These are phyloP conservation scores for Achlya hypogyna DNA, from an alignment of 352 stramenopile genomes.

Conservation along the genomic window DNA sequence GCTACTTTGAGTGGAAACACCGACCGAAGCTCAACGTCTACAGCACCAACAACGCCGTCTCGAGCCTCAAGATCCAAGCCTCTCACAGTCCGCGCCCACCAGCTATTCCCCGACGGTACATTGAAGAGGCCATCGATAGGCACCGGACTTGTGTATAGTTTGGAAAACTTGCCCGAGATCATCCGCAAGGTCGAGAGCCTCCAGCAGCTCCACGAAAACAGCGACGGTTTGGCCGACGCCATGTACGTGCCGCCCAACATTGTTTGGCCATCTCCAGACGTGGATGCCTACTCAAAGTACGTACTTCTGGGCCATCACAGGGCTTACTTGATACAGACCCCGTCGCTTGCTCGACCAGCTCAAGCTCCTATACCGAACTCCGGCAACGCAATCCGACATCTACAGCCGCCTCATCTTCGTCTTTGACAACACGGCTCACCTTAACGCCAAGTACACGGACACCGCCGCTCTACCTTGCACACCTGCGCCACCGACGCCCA, in stretches of 20 bases:
- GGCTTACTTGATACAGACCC: too few relatives aligned
- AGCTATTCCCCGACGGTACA: slow-evolving; percentile 5
- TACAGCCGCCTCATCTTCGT: slow-evolving; percentile 14
- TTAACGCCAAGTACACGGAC: slow-evolving; percentile 19
- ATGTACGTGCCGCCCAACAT: slow-evolving; percentile 19
- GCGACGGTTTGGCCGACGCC: neutral
- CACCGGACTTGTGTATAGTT: neutral
- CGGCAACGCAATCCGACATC: neutral
- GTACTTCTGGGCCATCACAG: too few relatives aligned
- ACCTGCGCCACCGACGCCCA: neutral
- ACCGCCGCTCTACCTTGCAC: too few relatives aligned
- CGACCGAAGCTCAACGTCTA: slow-evolving; percentile 15
- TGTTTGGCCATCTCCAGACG: slow-evolving; percentile 4
- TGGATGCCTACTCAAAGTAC: slow-evolving; percentile 7
- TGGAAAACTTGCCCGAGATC: slow-evolving; percentile 16
- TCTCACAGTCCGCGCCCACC: neutral
- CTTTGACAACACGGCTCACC: slow-evolving; percentile 9
- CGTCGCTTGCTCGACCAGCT: neutral
- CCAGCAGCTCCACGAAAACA: neutral
- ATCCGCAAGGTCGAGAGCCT: slow-evolving; percentile 3
- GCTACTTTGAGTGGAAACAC: slow-evolving; percentile 13
- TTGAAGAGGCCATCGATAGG: neutral
- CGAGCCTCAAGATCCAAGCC: slow-evolving; percentile 12
- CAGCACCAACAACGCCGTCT: neutral
- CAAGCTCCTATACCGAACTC: neutral